Evolutionary conservation across 2,329 filamentous ascomycete species (phyloP), one percentile per base, ranked within the genome.

Genomic region (Purpureocillium lavendulum): DNA sequence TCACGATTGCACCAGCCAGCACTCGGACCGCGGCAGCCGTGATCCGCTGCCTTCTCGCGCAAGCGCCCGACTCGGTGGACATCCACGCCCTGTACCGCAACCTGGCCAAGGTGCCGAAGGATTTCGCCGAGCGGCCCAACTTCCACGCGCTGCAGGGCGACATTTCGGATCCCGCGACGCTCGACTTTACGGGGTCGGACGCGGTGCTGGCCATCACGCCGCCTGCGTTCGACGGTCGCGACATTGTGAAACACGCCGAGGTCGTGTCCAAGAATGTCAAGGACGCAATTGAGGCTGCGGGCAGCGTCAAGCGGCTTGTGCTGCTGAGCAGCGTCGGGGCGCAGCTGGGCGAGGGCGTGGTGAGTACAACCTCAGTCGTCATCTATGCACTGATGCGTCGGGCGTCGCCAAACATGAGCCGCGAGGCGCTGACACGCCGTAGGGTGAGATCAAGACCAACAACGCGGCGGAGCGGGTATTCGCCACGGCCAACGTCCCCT

Each of bases 401-500:
- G 21, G 21, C 21, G 21, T 26, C 21, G 21, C 21, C 6, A 5
- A 26, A 10, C 21, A 26, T 10, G 21, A 26, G 10, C 21, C 5
- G 21, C 5, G 21, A 26, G 21, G 10, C 10, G 10, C 15, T 40
- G 24, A 11, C 30, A 21, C 32, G 7, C 24, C 34, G 3, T 30
- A 64, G 61, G 61, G 61, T 4, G 62, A 65, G 28, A 56, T 65
- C 31, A 50, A 49, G 14, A 56, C 55, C 1, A 65, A 63, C 30
- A 50, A 64, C 38, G 49, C 46, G 1, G 58, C 58, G 1, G 62
- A 65, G 35, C 30, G 42, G 3, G 35, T 55, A 2, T 40, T 60
- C 2, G 37, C 36, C 3, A 31, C 18, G 0, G 42, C 47, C 0
- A 39, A 50, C 2, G 45, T 54, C 2, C 42, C 49, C 0, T 46